Base-by-base conservation (phyloP, 1,284 basidiomycete species). In the Peniophora sp. region DNA sequence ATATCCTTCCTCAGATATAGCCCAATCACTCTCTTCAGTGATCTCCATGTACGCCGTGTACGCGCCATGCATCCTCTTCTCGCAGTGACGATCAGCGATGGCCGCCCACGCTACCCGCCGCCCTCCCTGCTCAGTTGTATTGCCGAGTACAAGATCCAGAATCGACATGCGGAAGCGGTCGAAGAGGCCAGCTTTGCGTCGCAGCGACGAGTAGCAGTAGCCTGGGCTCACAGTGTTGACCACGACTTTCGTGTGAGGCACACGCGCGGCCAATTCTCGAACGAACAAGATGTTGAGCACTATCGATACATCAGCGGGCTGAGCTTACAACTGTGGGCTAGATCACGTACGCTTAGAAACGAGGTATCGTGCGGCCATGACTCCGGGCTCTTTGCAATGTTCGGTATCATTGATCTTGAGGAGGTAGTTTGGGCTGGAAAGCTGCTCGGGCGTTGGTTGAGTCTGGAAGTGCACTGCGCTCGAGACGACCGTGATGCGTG, bases 261-360 rank as follows among this genome's bases (percentile, higher is more conserved):
- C 64, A 32, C 62, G 68, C 3, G 65, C 62, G 5, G 62, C 63
- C 0, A 78, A 59, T 8, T 68, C 69, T 9, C 69, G 72, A 12
- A 62, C 61, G 57, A 76, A 72, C 46, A 75, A 61, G 2, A 77
- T 52, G 54, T 72, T 70, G 25, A 77, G 56, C 19, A 76, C 74
- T 76, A n/a, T 16, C 8, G 44, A 16, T 38, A 35, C 36, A 32
- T 27, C 44, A n/a, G 38, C 38, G 8, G 5, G 16, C 19, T 41
- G 19, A 20, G 38, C 16, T 8, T 6, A n/a, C 38, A 41, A 41
- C 8, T 41, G 38, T 5, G 19, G 38, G n/a, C n/a, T n/a, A n/a
- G n/a, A n/a, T n/a, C 16, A 41, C 38, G 5, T 20, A 41, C 38
- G 19, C 19, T 41, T 41, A 17, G 38, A 17, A 8, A 41, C 16